Evolutionary conservation across 345 rosid genomes (phyloP), one percentile per base, ranked within the genome.

Genomic region (Viola odorata): DNA sequence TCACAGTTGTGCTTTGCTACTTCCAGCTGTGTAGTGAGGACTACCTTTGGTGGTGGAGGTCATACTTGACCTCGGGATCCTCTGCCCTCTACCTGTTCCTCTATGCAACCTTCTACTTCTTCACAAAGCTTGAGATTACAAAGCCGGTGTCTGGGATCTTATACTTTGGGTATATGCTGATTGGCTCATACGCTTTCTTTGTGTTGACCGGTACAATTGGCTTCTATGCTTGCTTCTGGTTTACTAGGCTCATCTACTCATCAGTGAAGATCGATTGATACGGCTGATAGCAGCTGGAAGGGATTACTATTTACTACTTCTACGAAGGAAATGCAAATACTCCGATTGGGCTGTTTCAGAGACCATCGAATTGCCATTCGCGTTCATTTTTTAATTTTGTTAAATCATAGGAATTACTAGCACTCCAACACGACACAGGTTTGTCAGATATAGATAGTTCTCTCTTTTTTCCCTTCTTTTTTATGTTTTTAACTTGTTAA

Each of bases 11-110:
- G 45, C 95, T 89, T 40, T 91, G 95, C 82, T 91, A 91, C 76
- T 91, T 91, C 80, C 98, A 91, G 58, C 83, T 88, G 8, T 91
- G 98, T 67, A 82, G 96, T 42, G 98, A 91, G 82, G 96, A 91
- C 72, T 91, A 91, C 65, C 78, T 72, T 1, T 89, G 96, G 98
- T 91, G 98, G 98, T 91, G 98, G 98, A 91, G 95, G 69, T 86
- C 98, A 12, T 91, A 86, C 78, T 59, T 91, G 62, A 91, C 91
- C 2, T 83, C 98, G 0, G 98, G 98, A 40, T 86, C 98, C 37
- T 86, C 98, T 0, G 95, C 95, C 0, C 73, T 91, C 13, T 91
- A 91, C 64, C 91, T 91, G 59, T 89, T 89, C 79, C 89, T 91
- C 61, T 91, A 89, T 36, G 91, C 98, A 0, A 79, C 77, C 5